A percentile compares a stretch with the other conserved stretches of the same genome.
Evolutionary conservation across 2,329 filamentous ascomycete species (phyloP).

Genomic region (Myotisia sp.): DNA sequence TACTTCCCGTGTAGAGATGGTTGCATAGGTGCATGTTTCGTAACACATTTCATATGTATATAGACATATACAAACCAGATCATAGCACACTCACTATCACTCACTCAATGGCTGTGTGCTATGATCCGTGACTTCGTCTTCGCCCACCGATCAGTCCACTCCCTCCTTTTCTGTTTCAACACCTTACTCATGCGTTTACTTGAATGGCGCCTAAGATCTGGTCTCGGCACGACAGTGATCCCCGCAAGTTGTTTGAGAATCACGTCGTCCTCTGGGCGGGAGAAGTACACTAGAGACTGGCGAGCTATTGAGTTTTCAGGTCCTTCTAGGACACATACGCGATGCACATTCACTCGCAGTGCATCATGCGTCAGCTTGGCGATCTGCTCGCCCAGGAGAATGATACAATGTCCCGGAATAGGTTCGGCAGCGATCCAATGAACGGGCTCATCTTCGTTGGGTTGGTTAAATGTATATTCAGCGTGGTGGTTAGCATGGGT

Average conservation of each 20-base stretch:
- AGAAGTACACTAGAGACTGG: constrained; percentile 10
- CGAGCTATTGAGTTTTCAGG: constrained; percentile 1
- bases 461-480: not conserved
- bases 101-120: too few relatives aligned
- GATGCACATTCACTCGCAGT: constrained; percentile 9
- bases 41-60: too few relatives aligned
- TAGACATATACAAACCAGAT: too few relatives aligned
- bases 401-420: constrained; percentile 9
- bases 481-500: not conserved
- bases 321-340: constrained; percentile 6
- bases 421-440: constrained; percentile 8
- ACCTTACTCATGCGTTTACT: constrained; percentile 1
- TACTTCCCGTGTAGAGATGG: too few relatives aligned
- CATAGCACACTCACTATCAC: too few relatives aligned
- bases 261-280: constrained; percentile 10
- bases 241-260: constrained; percentile 10
- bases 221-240: constrained; percentile 7
- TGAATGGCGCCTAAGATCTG: not conserved
- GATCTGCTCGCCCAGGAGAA: constrained; percentile 10
- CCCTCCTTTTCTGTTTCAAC: constrained; percentile 1
- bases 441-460: not conserved
- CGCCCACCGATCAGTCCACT: constrained; percentile 3
- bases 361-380: constrained; percentile 5
- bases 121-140: too few relatives aligned
- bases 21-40: too few relatives aligned